Conservation (phyloP, 306 rosid genomes). For the cucumber (Cucumis sativus) region DNA sequence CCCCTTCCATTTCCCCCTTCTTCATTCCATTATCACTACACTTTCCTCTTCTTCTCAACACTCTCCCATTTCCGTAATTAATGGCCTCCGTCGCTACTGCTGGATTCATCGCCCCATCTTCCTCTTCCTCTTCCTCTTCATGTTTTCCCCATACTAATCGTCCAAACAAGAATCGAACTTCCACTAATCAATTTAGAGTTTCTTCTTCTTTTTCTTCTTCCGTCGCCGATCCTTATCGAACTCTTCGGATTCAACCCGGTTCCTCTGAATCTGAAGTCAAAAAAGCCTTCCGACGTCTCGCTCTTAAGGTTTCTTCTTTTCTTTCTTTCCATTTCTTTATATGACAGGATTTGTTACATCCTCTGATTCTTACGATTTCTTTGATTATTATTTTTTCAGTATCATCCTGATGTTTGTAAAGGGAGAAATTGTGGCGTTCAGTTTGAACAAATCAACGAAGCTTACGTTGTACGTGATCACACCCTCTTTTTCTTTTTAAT, state of each 20-base stretch:
- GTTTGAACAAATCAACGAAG: slow-evolving; percentile 75
- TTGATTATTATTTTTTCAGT: slow-evolving; percentile 20
- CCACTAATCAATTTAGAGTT: slow-evolving; percentile 18
- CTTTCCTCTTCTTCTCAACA: neutral
- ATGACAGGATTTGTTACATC: neutral
- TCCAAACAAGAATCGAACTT: slow-evolving; percentile 10
- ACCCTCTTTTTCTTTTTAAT: neutral
- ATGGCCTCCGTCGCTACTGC: slow-evolving; percentile 43
- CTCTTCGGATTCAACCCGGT: slow-evolving; percentile 45
- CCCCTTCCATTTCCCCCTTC: no score
- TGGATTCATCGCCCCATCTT: slow-evolving; percentile 18
- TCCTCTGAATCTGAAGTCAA: slow-evolving; percentile 85
- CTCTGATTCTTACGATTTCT: neutral
- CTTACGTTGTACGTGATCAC: slow-evolving; percentile 54
- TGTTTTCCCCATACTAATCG: slow-evolving; percentile 30
- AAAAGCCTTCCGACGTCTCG: slow-evolving; percentile 80
- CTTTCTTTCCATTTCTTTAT: neutral
- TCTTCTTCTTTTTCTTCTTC: slow-evolving; percentile 34
- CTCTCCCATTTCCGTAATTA: no score
- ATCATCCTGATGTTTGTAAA: slow-evolving; percentile 87
- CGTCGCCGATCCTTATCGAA: slow-evolving; percentile 48
- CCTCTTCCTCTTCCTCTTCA: slow-evolving; percentile 17
- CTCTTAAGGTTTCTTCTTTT: slow-evolving; percentile 39
- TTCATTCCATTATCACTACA: no score
- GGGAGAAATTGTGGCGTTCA: slow-evolving; percentile 68